These are phyloP conservation scores for Yamadazyma atmosphaerica DNA, from an alignment of 1,139 yeast species.

Conservation along the genomic window DNA sequence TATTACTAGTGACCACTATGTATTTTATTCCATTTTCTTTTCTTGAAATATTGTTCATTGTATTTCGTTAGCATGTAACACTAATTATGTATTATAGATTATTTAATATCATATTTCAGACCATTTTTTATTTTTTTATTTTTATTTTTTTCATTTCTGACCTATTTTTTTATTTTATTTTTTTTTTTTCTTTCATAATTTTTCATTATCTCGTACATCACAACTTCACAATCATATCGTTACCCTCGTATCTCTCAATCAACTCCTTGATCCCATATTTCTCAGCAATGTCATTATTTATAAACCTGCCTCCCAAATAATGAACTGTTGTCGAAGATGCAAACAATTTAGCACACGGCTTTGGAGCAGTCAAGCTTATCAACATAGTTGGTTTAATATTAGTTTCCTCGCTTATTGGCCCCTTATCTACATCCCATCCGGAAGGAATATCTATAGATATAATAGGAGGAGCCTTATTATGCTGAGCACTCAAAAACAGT, in stretches of 20 bases:
- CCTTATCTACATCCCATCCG: constrained; percentile 94
- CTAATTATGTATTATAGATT: no score
- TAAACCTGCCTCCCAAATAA: constrained; percentile 88
- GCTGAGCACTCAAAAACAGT: constrained; percentile 36
- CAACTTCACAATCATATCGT: constrained; percentile 38
- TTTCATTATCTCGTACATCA: no score
- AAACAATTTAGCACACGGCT: constrained; percentile 70
- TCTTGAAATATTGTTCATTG: no score
- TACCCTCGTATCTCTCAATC: constrained; percentile 29
- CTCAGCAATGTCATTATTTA: constrained; percentile 62
- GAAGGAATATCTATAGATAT: constrained; percentile 90
- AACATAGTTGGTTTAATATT: constrained; percentile 63
- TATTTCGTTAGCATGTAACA: no score
- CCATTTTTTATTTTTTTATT: no score
- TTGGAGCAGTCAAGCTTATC: constrained; percentile 90
- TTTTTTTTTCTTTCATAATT: no score
- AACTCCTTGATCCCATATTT: constrained; percentile 65
- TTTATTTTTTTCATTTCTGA: no score
- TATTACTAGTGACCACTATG: no score
- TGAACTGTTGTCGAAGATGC: constrained; percentile 40
- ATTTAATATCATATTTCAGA: no score
- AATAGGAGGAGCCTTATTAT: constrained; percentile 49
- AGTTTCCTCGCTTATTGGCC: constrained; percentile 48
- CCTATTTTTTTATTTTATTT: no score
- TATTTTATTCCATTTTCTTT: no score